These are phyloP conservation scores for Blastomyces parvus DNA, from an alignment of 2,329 filamentous ascomycete species.

Conservation along the genomic window DNA sequence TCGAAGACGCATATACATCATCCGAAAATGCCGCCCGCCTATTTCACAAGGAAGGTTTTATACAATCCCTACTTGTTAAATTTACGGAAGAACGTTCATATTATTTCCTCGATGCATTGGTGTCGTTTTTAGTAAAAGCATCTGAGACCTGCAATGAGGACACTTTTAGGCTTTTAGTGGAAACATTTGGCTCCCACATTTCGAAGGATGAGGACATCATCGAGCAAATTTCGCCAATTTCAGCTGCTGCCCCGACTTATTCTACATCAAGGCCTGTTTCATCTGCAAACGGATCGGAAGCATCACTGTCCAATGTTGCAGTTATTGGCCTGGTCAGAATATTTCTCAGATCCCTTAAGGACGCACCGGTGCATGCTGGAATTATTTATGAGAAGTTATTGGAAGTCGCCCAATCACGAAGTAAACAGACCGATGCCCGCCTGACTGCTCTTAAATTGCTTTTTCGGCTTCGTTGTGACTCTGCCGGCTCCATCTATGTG, in stretches of 20 bases:
- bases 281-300: slow-evolving; percentile 23
- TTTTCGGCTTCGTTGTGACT: slow-evolving; percentile 75
- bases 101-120: slow-evolving; percentile 31
- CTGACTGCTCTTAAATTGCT: slow-evolving; percentile 67
- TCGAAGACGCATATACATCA: slow-evolving; percentile 32
- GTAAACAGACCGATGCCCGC: slow-evolving; percentile 58
- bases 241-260: slow-evolving; percentile 35
- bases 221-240: slow-evolving; percentile 21
- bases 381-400: slow-evolving; percentile 55
- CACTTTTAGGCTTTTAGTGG: slow-evolving; percentile 26
- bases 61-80: slow-evolving; percentile 26
- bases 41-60: slow-evolving; percentile 27
- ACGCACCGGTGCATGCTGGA: slow-evolving; percentile 54
- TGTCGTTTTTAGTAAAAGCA: slow-evolving; percentile 31
- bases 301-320: slow-evolving; percentile 51
- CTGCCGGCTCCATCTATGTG: slow-evolving; percentile 65
- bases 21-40: slow-evolving; percentile 24
- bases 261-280: slow-evolving; percentile 25
- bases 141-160: slow-evolving; percentile 24
- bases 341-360: slow-evolving; percentile 64
- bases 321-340: slow-evolving; percentile 62
- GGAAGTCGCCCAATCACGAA: slow-evolving; percentile 50
- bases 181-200: slow-evolving; percentile 30
- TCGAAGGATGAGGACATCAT: slow-evolving; percentile 25
- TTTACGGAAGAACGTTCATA: slow-evolving; percentile 32